phyloP scores from a whole-genome alignment of 2,329 filamentous ascomycete genomes.

The Pestalotiopsis sp. region DNA sequence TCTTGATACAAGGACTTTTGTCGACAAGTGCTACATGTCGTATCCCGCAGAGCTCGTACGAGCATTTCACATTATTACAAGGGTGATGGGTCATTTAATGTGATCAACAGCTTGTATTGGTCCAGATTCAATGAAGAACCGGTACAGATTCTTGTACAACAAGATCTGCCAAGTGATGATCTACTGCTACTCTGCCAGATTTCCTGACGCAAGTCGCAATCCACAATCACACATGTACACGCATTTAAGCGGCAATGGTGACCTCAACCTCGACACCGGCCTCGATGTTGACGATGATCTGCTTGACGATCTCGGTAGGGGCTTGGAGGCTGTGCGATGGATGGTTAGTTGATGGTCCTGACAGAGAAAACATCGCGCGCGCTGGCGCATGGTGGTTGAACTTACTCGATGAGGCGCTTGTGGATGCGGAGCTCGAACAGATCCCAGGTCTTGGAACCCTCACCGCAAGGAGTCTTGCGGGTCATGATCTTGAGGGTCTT shows the following conservation, averaged over 20 bases:
- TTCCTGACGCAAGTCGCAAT: neutral
- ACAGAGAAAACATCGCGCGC: neutral
- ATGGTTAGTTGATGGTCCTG: constrained; percentile 2
- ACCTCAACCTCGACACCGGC: constrained; percentile 93
- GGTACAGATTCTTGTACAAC: neutral
- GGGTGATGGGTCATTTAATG: neutral
- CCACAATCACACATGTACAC: neutral
- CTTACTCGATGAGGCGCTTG: constrained; percentile 94
- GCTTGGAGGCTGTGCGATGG: constrained; percentile 72
- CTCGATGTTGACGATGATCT: constrained; percentile 96
- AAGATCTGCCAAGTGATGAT: constrained; percentile 1
- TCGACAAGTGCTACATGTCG: no score
- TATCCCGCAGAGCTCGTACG: no score
- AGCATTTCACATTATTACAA: neutral
- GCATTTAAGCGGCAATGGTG: constrained; percentile 78
- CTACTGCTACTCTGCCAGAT: constrained; percentile 2
- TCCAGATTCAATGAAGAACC: neutral
- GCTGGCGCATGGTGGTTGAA: constrained; percentile 23
- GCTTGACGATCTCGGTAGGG: constrained; percentile 96
- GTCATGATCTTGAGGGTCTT: constrained; percentile 97
- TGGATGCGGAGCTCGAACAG: constrained; percentile 99
- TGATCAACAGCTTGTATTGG: constrained; percentile 2
- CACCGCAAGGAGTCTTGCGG: constrained; percentile 98
- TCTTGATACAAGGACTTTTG: no score
- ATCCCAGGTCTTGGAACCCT: constrained; percentile 99